phyloP scores from a whole-genome alignment of 345 rosid species.

The Dimocarpus longan region DNA sequence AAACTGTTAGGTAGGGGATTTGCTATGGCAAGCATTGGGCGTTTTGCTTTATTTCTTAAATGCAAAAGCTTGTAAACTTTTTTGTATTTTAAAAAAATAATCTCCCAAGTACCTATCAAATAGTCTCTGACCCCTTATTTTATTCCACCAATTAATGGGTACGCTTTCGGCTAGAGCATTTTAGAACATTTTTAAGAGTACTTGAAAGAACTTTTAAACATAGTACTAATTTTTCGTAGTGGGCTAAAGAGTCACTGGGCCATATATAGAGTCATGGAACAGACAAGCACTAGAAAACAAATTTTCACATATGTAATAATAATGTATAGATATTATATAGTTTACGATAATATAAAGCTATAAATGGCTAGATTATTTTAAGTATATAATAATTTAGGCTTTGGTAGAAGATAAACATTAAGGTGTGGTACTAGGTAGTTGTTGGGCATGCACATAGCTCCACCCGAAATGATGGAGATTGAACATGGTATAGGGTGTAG shows the following conservation, averaged over 20 bases:
- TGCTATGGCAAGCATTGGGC: too few relatives aligned
- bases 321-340: too few relatives aligned
- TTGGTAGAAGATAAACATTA: neutral
- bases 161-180: too few relatives aligned
- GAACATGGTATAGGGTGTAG: neutral
- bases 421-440: conserved; percentile 3
- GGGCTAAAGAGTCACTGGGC: neutral
- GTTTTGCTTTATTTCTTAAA: too few relatives aligned
- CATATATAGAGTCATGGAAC: neutral
- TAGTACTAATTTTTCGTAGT: neutral
- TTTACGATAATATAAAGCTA: too few relatives aligned
- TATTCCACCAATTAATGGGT: too few relatives aligned
- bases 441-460: neutral
- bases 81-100: too few relatives aligned
- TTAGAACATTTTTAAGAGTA: neutral
- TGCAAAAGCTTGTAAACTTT: too few relatives aligned
- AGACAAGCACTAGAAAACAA: neutral
- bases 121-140: too few relatives aligned
- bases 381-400: neutral
- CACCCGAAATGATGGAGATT: neutral
- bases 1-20: too few relatives aligned
- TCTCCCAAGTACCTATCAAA: too few relatives aligned
- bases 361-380: neutral
- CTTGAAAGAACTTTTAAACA: neutral
- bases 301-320: neutral